Evolutionary conservation across 768 basidiomycete genomes (phyloP).

Genomic region (Lactarius pseudohatsudake): DNA sequence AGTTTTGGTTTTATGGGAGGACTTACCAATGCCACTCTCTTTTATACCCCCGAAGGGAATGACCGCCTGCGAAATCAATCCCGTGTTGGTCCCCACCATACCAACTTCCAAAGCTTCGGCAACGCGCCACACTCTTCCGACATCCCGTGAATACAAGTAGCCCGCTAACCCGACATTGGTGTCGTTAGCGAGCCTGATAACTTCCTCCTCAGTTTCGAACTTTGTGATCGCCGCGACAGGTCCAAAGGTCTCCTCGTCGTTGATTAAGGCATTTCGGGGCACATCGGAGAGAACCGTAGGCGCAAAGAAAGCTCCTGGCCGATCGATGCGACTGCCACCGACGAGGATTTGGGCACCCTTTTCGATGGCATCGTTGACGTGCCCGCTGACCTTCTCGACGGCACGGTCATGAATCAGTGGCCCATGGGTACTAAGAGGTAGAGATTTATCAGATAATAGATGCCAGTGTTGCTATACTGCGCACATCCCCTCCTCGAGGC

Average conservation of each 20-base stretch:
- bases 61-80: slow-evolving; percentile 69
- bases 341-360: slow-evolving; percentile 86
- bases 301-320: slow-evolving; percentile 66
- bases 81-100: slow-evolving; percentile 86
- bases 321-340: slow-evolving; percentile 74
- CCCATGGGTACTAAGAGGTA: slow-evolving; percentile 73
- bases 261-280: slow-evolving; percentile 59
- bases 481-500: slow-evolving; percentile 74
- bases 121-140: slow-evolving; percentile 90
- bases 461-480: slow-evolving; percentile 32
- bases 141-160: slow-evolving; percentile 88
- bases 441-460: background rate
- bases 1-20: slow-evolving; percentile 20
- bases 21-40: slow-evolving; percentile 73
- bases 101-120: slow-evolving; percentile 94
- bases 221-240: slow-evolving; percentile 83
- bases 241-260: slow-evolving; percentile 92
- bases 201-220: slow-evolving; percentile 95
- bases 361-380: slow-evolving; percentile 84
- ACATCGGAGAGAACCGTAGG: slow-evolving; percentile 93
- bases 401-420: slow-evolving; percentile 90
- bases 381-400: slow-evolving; percentile 78
- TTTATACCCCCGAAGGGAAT: slow-evolving; percentile 92
- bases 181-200: slow-evolving; percentile 80
- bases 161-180: slow-evolving; percentile 86